Evolutionary conservation across 164 flowering plant species (phyloP), one percentile per base, ranked within the genome.

Genomic region (Chloranthus sessilifolius): DNA sequence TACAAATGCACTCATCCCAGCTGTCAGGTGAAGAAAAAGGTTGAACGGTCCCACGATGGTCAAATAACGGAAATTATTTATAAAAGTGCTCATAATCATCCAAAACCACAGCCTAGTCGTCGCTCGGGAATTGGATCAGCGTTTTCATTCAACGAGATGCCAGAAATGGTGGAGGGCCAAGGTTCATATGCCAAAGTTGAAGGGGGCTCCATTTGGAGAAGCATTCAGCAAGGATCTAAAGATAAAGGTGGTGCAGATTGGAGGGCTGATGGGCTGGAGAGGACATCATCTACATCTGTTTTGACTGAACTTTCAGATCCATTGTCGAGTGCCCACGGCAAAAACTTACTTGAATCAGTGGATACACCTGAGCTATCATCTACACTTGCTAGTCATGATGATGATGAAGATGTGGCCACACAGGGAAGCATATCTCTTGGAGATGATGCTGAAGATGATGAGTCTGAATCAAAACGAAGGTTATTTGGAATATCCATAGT

Each of bases 21-120:
- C 64, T 85, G 95, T 55, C 77, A 51, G 38, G 79, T 82, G 43
- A 89, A 74, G 74, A 86, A 89, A 61, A 83, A 76, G 65, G 82
- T 80, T 0, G 90, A 86, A 45, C 78, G 85, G 23, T 79, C 97
- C 10, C 78, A 47, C 55, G 88, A 85, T 70, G 87, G 91, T 20
- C 78, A 78, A 34, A 73, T 85, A 29, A 83, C 92, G 19, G 83
- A 83, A 69, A 85, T 89, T 12, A 75, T 82, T 30, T 84, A 89
- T 29, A 82, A 79, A 66, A 86, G 86, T 56, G 56, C 70, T 51
- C 97, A 83, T 65, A 72, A 71, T 64, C 95, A 89, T 42, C 80
- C 82, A 26, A 73, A 74, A 50, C 88, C 92, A 31, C 82, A 72
- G 67, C 82, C 76, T 23, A 63, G 40, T 58, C 74, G 78, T 22